These are phyloP conservation scores for Podila horticola DNA, from an alignment of 192 early-diverging fungal genomes.

Conservation along the genomic window DNA sequence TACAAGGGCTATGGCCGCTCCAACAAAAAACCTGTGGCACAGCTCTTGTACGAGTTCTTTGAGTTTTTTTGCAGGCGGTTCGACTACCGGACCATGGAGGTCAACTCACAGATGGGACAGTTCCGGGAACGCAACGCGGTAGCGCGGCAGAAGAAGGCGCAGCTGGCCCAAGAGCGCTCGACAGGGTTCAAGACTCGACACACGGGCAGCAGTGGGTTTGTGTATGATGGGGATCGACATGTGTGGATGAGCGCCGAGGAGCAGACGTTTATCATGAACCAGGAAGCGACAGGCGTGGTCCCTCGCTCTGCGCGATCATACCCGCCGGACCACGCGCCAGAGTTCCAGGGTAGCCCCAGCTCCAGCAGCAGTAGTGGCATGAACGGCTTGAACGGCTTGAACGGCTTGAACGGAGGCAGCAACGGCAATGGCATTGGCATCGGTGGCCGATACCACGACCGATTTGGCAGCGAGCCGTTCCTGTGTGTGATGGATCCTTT, in stretches of 20 bases:
- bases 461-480: constrained; percentile 12
- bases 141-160: background rate
- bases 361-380: background rate
- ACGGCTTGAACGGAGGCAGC: background rate
- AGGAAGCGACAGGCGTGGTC: background rate
- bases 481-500: constrained; percentile 45
- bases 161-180: background rate
- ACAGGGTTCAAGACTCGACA: background rate
- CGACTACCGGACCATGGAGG: constrained; percentile 47
- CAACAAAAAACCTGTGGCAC: constrained; percentile 30
- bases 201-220: background rate
- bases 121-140: constrained; percentile 18
- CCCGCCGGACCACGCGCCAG: background rate
- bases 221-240: background rate
- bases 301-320: background rate
- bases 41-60: constrained; percentile 39
- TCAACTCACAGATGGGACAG: constrained; percentile 2
- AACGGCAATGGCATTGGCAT: background rate
- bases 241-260: too few species aligned
- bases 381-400: background rate
- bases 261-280: too few species aligned
- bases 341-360: too few species aligned
- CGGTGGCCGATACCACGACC: background rate
- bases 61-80: constrained; percentile 29
- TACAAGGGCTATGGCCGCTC: constrained; percentile 13